Conservation (phyloP, 805 yeast genomes). For the Wickerhamiella dianesei region DNA sequence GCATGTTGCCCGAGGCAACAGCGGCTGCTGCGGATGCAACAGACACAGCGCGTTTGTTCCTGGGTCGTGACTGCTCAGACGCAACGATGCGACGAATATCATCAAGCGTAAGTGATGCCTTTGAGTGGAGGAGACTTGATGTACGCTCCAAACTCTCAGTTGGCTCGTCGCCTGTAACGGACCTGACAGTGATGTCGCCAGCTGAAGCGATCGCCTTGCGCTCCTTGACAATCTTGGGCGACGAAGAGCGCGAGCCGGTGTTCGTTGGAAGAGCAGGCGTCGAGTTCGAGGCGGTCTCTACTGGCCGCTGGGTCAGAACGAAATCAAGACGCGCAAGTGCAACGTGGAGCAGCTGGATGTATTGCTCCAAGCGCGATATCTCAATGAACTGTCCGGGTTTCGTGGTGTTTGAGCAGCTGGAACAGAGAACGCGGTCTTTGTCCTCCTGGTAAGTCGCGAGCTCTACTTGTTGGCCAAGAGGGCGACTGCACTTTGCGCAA, state of each 20-base stretch:
- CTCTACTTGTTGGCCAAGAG: conserved; percentile 30
- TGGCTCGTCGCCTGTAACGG: not conserved
- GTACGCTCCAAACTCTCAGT: conserved; percentile 39
- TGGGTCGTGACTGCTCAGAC: conserved; percentile 64
- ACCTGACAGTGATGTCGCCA: not conserved
- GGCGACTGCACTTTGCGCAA: conserved; percentile 46
- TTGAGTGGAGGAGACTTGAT: conserved; percentile 58
- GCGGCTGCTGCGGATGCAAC: not conserved
- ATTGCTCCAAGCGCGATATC: conserved; percentile 62
- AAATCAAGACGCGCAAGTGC: conserved; percentile 54
- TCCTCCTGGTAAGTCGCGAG: conserved; percentile 24
- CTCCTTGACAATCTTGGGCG: not conserved
- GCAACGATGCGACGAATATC: conserved; percentile 96
- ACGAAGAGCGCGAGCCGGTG: not conserved
- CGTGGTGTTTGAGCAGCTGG: conserved; percentile 43
- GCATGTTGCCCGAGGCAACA: not conserved
- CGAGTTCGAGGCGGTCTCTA: conserved; percentile 2
- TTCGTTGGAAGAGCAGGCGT: conserved; percentile 1
- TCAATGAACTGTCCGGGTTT: conserved; percentile 32
- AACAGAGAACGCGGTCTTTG: conserved; percentile 37
- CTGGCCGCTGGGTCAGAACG: conserved; percentile 27
- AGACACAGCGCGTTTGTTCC: not conserved
- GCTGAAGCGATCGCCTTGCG: not conserved
- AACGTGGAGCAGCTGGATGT: conserved; percentile 63
- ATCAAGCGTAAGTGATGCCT: conserved; percentile 78